Evolutionary conservation across 1,284 basidiomycete genomes (phyloP), one percentile per base, ranked within the genome.

Genomic region (Polyporus tsugae): DNA sequence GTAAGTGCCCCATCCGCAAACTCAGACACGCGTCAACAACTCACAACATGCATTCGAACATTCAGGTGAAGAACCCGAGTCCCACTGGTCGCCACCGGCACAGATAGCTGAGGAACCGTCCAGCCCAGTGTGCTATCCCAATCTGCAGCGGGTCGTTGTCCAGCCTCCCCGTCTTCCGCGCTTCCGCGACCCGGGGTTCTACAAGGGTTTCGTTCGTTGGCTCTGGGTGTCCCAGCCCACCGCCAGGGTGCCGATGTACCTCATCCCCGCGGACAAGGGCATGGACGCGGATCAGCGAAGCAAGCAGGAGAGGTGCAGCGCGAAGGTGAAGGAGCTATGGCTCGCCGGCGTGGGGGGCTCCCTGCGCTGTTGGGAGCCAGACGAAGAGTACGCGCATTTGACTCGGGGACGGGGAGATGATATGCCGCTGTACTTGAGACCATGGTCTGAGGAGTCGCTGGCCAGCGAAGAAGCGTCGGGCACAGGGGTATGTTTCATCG

Each of bases 191-290:
- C 3, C 52, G 63, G 46, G 35, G 62, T 59, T 59, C 61, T 72
- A 67, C 65, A 49, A 64, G 60, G 69, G 58, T 22, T 70, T 67
- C 61, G 44, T 66, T 15, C 35, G 15, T 17, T 52, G 64, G 38
- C 63, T 72, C 33, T 60, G 64, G 44, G 36, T n/a, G 9, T 39
- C 66, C 17, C 65, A 65, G 19, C 60, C 46, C 42, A 44, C 61
- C 17, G 67, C 71, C 39, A 67, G 69, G 29, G 65, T 70, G n/a
- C 69, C 65, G 15, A 65, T 70, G 29, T 29, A 63, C 49, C 67
- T 72, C 33, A 61, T 72, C 6, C 67, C 67, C 6, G 22, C 58
- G 13, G 38, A 60, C 36, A 2, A 3, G 22, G 38, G 38, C 13
- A 11, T 15, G 17, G 38, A 39, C 38, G 22, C 10, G 38, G 25